Percentiles rank a stretch among this genome's conserved stretches.
Conservation (phyloP, 2,329 filamentous ascomycete genomes). For the Periglandula ipomoeae region DNA sequence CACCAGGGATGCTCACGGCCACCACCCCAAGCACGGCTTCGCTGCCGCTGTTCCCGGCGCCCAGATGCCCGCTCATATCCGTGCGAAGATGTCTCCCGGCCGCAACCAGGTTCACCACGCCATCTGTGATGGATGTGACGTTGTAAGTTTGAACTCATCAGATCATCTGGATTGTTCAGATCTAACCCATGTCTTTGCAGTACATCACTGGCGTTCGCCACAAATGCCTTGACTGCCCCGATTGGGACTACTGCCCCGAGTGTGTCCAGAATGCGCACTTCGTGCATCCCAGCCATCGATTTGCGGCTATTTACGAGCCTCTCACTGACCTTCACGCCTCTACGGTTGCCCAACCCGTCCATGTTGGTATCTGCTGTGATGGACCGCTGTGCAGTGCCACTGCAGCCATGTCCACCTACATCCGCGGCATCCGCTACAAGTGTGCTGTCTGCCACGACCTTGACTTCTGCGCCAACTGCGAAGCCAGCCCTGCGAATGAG, state of each 20-base stretch:
- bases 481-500: conserved; percentile 71
- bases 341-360: conserved; percentile 34
- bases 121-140: conserved; percentile 90
- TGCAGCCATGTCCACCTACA: conserved; percentile 55
- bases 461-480: conserved; percentile 91
- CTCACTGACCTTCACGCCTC: conserved; percentile 27
- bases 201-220: conserved; percentile 82
- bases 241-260: conserved; percentile 87
- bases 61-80: conserved; percentile 50
- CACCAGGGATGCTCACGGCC: conserved; percentile 66
- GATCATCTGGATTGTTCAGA: not conserved
- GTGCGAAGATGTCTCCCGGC: conserved; percentile 64
- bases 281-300: conserved; percentile 76
- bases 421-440: conserved; percentile 87
- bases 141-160: conserved; percentile 19
- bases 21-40: conserved; percentile 84
- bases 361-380: conserved; percentile 88
- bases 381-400: conserved; percentile 70
- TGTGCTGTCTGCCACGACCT: conserved; percentile 91
- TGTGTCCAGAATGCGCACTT: conserved; percentile 60
- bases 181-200: conserved; percentile 14
- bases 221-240: conserved; percentile 94
- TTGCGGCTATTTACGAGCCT: conserved; percentile 77
- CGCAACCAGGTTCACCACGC: conserved; percentile 77
- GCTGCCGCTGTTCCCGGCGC: conserved; percentile 55